These are phyloP conservation scores for Ceratocystis cubensis DNA, from an alignment of 2,329 filamentous ascomycete genomes.

Conservation along the genomic window DNA sequence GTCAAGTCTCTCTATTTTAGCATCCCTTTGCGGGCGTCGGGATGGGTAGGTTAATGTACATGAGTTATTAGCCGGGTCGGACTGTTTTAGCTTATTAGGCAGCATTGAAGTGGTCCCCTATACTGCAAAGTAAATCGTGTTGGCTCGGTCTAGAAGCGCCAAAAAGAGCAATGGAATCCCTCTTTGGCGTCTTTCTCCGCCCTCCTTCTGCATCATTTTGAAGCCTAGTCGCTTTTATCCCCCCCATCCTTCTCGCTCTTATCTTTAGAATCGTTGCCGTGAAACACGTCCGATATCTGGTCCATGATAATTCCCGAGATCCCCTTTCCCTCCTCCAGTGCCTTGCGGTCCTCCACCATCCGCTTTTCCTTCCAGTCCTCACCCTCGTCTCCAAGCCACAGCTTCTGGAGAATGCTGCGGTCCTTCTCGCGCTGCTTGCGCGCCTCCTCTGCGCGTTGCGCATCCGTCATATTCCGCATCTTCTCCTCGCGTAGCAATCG, in stretches of 20 bases:
- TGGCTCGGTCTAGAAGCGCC: not conserved
- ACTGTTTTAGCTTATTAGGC: not conserved
- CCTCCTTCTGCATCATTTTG: not conserved
- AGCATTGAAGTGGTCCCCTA: not conserved
- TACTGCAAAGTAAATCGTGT: not conserved
- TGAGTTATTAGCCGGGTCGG: not conserved
- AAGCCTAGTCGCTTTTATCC: constrained; percentile 9
- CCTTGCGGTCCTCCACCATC: constrained; percentile 39
- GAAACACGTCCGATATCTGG: constrained; percentile 44
- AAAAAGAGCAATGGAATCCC: not conserved
- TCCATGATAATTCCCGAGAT: constrained; percentile 45
- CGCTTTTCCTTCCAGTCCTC: constrained; percentile 43
- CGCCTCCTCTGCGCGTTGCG: constrained; percentile 26
- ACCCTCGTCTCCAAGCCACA: constrained; percentile 49
- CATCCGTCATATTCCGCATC: constrained; percentile 28
- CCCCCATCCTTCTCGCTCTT: constrained; percentile 12
- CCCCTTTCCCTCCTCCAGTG: constrained; percentile 43
- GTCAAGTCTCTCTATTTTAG: not conserved
- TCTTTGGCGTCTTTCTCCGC: not conserved
- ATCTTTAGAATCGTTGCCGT: constrained; percentile 26
- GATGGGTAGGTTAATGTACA: not conserved
- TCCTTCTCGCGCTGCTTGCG: constrained; percentile 26
- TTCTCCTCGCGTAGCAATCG: constrained; percentile 37
- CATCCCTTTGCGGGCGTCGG: not conserved
- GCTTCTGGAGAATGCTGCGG: constrained; percentile 31